Evolutionary conservation across 495 filamentous ascomycete genomes (phyloP).

Genomic region (Pyrenopolyporus hunteri): DNA sequence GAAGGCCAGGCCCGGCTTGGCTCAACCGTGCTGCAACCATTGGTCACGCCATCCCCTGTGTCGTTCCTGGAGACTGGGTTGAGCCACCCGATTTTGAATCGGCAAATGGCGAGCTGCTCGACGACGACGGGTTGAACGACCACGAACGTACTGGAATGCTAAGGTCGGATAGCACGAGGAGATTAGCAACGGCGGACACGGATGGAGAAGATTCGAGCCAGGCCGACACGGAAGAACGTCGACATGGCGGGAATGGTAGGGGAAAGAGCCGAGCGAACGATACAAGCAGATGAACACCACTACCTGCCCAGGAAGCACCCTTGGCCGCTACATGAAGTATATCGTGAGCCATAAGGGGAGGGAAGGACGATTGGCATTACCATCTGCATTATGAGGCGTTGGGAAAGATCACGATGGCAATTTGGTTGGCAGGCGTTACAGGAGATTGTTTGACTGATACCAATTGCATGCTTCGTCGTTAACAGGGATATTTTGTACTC

Average conservation of each 20-base stretch:
- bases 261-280: conserved; percentile 45
- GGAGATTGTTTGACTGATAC: conserved; percentile 33
- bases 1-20: conserved; percentile 68
- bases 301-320: conserved; percentile 52
- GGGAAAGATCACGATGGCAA: conserved; percentile 15
- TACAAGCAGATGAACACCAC: conserved; percentile 47
- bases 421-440: conserved; percentile 30
- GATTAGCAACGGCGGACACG: conserved; percentile 17
- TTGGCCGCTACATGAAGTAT: conserved; percentile 33
- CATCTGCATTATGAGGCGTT: conserved; percentile 38
- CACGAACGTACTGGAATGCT: conserved; percentile 64
- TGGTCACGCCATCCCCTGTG: conserved; percentile 75
- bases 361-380: conserved; percentile 27
- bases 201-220: conserved; percentile 30
- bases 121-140: conserved; percentile 52
- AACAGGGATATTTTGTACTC: not conserved
- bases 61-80: conserved; percentile 81
- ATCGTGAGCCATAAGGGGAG: conserved; percentile 35
- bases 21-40: conserved; percentile 81
- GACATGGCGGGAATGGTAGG: conserved; percentile 39
- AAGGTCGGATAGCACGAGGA: conserved; percentile 36
- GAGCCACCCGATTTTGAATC: conserved; percentile 74
- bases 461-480: conserved; percentile 18
- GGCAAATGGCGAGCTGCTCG: conserved; percentile 69
- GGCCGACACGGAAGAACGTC: conserved; percentile 41